phyloP scores from a whole-genome alignment of 257 asterid genomes.

The Thymus quinquecostatus region DNA sequence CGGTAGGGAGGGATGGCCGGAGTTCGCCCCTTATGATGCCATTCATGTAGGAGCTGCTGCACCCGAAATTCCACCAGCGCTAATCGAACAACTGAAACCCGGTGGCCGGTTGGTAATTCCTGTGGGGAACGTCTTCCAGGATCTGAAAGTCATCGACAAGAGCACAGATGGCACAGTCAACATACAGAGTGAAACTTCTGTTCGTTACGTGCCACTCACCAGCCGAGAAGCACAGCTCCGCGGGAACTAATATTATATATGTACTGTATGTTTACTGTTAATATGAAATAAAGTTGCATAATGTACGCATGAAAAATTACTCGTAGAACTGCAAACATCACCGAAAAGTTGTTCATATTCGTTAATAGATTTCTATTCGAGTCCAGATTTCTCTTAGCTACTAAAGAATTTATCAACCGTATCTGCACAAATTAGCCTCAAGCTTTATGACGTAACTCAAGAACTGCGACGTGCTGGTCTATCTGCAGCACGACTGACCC shows the following conservation, averaged over 20 bases:
- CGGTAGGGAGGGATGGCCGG: conserved; percentile 90
- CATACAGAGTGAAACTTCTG: conserved; percentile 60
- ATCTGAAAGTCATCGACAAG: conserved; percentile 85
- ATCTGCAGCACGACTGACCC: conserved; percentile 49
- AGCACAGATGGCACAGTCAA: conserved; percentile 59
- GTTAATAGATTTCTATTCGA: not conserved
- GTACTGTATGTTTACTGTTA: not conserved
- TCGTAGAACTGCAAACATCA: not conserved
- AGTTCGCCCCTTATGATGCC: conserved; percentile 83
- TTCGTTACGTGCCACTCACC: conserved; percentile 85
- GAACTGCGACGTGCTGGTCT: conserved; percentile 41
- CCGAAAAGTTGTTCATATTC: not conserved
- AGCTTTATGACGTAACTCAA: conserved; percentile 30
- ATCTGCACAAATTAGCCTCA: conserved; percentile 26
- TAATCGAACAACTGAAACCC: conserved; percentile 83
- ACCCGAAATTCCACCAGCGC: conserved; percentile 77
- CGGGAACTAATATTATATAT: conserved; percentile 32
- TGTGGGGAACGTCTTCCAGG: conserved; percentile 76
- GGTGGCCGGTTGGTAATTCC: conserved; percentile 95
- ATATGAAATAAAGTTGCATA: not conserved
- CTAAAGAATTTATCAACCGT: conserved; percentile 1
- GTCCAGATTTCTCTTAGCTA: not conserved
- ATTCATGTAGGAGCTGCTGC: conserved; percentile 99
- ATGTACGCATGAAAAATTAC: not conserved
- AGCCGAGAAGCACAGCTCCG: conserved; percentile 80